These are phyloP conservation scores for Trifolium pratense DNA, from an alignment of 306 rosid genomes.

Conservation along the genomic window DNA sequence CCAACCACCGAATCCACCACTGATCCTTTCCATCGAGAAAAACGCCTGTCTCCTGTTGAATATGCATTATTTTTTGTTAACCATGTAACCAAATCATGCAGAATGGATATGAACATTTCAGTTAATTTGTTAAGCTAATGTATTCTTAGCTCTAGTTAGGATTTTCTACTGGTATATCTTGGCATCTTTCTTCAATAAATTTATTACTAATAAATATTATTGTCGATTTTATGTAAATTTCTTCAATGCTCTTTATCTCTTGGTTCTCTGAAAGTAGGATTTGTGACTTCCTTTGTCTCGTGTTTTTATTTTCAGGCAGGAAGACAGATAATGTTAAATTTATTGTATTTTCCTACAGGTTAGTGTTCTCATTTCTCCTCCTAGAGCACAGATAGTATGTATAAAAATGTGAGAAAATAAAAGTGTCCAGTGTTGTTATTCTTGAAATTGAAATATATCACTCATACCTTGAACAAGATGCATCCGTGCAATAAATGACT, in stretches of 20 bases:
- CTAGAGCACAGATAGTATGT: slow-evolving; percentile 9
- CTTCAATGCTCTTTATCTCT: slow-evolving; percentile 22
- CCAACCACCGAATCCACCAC: slow-evolving; percentile 97
- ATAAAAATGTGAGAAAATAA: slow-evolving; percentile 18
- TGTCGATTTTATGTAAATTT: slow-evolving; percentile 2
- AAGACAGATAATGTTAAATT: slow-evolving; percentile 7
- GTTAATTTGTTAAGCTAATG: slow-evolving; percentile 15
- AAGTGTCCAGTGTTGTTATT: slow-evolving; percentile 14
- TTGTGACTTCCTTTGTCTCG: neutral
- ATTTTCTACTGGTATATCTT: slow-evolving; percentile 6
- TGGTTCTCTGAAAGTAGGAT: slow-evolving; percentile 4
- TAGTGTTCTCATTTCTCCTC: slow-evolving; percentile 23
- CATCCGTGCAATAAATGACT: slow-evolving; percentile 95
- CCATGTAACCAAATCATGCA: slow-evolving; percentile 26
- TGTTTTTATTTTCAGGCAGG: slow-evolving; percentile 2
- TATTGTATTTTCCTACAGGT: slow-evolving; percentile 2
- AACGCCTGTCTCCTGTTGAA: slow-evolving; percentile 92
- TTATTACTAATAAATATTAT: neutral
- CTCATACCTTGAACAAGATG: slow-evolving; percentile 97
- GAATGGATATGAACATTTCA: slow-evolving; percentile 12
- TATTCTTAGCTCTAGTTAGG: slow-evolving; percentile 30
- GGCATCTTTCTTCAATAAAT: neutral
- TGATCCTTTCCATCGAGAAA: slow-evolving; percentile 97
- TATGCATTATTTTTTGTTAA: slow-evolving; percentile 35
- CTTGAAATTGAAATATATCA: slow-evolving; percentile 20